phyloP scores from a whole-genome alignment of 306 rosid species.

The Quercus bicolor region DNA sequence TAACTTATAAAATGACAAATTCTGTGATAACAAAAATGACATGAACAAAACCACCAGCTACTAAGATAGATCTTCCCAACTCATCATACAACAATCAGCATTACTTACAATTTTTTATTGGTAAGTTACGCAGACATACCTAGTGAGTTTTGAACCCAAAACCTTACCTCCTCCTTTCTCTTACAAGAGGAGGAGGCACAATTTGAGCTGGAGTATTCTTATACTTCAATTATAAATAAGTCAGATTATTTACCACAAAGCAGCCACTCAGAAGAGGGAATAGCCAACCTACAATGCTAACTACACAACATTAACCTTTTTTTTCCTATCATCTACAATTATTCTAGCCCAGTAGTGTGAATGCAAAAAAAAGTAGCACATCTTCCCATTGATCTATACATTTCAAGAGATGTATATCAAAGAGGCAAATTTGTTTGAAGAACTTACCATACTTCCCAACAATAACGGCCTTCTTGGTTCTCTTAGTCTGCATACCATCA shows the following conservation, averaged over 20 bases:
- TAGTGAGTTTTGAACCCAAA: too few species aligned
- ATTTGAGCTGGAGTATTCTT: too few species aligned
- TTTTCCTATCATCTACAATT: background rate
- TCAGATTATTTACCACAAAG: background rate
- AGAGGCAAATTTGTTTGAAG: background rate
- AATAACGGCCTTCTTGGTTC: slow-evolving; percentile 91
- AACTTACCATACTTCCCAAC: slow-evolving; percentile 86
- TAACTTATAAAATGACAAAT: too few species aligned
- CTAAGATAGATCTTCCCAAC: too few species aligned
- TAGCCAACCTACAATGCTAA: background rate
- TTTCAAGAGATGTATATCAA: background rate
- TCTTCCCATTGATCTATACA: background rate
- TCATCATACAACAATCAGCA: too few species aligned
- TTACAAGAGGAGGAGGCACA: too few species aligned
- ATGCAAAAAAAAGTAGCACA: background rate
- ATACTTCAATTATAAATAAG: background rate
- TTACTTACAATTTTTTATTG: too few species aligned
- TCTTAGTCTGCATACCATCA: slow-evolving; percentile 52
- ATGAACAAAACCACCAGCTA: too few species aligned
- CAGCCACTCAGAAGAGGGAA: background rate
- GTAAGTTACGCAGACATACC: too few species aligned
- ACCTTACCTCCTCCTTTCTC: too few species aligned
- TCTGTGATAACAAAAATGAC: too few species aligned
- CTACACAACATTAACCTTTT: background rate
- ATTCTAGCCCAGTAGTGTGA: background rate